A percentile compares a stretch with the other conserved stretches of the same genome.
Conservation (phyloP, 2,329 filamentous ascomycete genomes). For the Penicillium sclerotigenum region DNA sequence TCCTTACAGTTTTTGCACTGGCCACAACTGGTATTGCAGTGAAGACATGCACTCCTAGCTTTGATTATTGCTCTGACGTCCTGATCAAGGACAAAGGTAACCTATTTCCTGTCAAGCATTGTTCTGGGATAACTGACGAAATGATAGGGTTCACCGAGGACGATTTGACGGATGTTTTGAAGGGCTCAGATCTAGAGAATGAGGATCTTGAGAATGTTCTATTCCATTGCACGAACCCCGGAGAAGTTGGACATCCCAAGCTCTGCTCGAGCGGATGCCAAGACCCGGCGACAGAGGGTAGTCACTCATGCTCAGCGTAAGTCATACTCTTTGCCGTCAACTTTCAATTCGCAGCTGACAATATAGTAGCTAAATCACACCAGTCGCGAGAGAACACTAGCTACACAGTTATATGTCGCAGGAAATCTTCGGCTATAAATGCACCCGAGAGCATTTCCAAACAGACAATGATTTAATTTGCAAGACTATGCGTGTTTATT, state of each 20-base stretch:
- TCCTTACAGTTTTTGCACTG: conserved; percentile 20
- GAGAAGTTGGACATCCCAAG: conserved; percentile 33
- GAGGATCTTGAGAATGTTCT: conserved; percentile 30
- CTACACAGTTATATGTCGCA: neutral
- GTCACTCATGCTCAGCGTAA: conserved; percentile 25
- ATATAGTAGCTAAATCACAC: neutral
- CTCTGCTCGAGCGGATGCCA: conserved; percentile 30
- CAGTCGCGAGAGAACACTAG: neutral
- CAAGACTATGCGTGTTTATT: neutral
- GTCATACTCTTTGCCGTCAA: neutral
- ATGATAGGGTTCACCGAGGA: conserved; percentile 29
- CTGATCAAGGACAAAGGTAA: conserved; percentile 31
- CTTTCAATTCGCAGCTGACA: neutral
- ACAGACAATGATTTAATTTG: neutral
- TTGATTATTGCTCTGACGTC: conserved; percentile 34
- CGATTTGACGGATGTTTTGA: conserved; percentile 28
- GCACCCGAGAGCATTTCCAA: too few species aligned
- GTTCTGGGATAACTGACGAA: neutral
- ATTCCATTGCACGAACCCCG: conserved; percentile 37
- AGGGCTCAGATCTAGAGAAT: conserved; percentile 28
- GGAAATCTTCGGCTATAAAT: neutral
- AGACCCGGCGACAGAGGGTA: conserved; percentile 28
- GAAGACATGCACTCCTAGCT: conserved; percentile 36
- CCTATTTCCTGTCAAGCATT: neutral
- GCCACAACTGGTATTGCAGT: conserved; percentile 22